Percentiles rank a stretch among this genome's conserved stretches.
These are phyloP conservation scores for Colletotrichum sidae DNA, from an alignment of 2,329 filamentous ascomycete species.

Conservation along the genomic window DNA sequence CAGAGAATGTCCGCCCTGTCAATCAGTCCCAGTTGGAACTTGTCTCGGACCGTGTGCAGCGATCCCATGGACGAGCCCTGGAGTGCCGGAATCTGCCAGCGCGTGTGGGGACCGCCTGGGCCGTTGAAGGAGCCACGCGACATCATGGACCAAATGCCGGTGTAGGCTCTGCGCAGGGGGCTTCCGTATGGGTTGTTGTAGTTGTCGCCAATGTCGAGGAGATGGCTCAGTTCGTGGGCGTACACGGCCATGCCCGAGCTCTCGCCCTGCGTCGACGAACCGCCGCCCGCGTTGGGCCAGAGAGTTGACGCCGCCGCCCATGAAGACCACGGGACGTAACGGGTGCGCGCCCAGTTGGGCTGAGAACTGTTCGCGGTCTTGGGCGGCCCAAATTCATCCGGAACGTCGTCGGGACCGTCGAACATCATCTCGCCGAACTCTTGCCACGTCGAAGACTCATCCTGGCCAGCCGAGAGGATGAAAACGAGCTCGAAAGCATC, in stretches of 20 bases:
- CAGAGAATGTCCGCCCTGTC: slow-evolving; percentile 55
- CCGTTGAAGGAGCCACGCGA: slow-evolving; percentile 64
- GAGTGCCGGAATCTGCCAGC: slow-evolving; percentile 63
- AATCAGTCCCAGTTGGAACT: slow-evolving; percentile 62
- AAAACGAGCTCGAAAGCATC: slow-evolving; percentile 63
- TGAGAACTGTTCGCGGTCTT: slow-evolving; percentile 45
- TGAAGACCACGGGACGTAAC: slow-evolving; percentile 65
- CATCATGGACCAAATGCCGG: slow-evolving; percentile 65
- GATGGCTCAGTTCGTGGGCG: slow-evolving; percentile 64
- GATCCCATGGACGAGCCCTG: slow-evolving; percentile 62
- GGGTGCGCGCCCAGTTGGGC: slow-evolving; percentile 59
- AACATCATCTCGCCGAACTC: slow-evolving; percentile 68
- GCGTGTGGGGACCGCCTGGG: slow-evolving; percentile 63
- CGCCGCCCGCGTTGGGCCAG: slow-evolving; percentile 65
- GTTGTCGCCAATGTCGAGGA: slow-evolving; percentile 65
- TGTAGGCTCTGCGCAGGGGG: slow-evolving; percentile 59
- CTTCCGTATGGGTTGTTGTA: slow-evolving; percentile 65
- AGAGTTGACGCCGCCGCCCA: slow-evolving; percentile 63
- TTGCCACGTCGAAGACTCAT: slow-evolving; percentile 67
- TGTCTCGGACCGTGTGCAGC: slow-evolving; percentile 65
- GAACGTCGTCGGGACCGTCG: slow-evolving; percentile 57
- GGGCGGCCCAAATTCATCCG: slow-evolving; percentile 62
- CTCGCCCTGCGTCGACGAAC: slow-evolving; percentile 65
- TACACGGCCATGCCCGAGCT: slow-evolving; percentile 65
- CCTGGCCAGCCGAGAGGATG: slow-evolving; percentile 65